phyloP scores from a whole-genome alignment of 2,329 filamentous ascomycete genomes.

The Sordariomycetes sp. region DNA sequence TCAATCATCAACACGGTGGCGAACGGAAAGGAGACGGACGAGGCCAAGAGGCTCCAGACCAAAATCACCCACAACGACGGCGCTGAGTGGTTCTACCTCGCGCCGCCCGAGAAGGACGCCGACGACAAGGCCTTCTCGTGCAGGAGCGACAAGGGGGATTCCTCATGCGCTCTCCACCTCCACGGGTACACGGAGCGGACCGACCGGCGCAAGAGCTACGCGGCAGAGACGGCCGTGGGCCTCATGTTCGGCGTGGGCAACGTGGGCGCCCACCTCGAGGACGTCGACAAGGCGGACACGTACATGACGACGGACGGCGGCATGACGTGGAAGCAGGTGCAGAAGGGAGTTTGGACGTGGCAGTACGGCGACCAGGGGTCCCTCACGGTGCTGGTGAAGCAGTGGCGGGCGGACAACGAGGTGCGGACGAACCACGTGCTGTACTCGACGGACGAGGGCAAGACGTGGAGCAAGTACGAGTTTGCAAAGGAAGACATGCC shows the following conservation, averaged over 20 bases:
- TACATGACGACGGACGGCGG: constrained; percentile 91
- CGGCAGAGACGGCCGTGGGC: constrained; percentile 76
- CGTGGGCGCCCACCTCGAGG: constrained; percentile 58
- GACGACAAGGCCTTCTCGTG: constrained; percentile 64
- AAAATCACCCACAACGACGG: constrained; percentile 96
- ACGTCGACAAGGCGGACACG: constrained; percentile 64
- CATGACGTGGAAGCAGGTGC: constrained; percentile 71
- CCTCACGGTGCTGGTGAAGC: constrained; percentile 75
- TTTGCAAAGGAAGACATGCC: constrained; percentile 62
- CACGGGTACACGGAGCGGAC: constrained; percentile 89
- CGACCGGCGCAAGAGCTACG: constrained; percentile 75
- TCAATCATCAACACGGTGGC: constrained; percentile 73
- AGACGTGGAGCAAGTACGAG: constrained; percentile 61
- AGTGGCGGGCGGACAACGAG: constrained; percentile 51
- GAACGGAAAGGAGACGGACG: constrained; percentile 63
- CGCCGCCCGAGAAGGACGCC: constrained; percentile 56
- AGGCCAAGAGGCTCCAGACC: constrained; percentile 72
- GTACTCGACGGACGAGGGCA: constrained; percentile 73
- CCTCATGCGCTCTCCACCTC: constrained; percentile 75
- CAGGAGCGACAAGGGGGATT: constrained; percentile 35
- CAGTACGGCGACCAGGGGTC: constrained; percentile 93
- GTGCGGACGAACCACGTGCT: constrained; percentile 56
- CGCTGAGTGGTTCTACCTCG: constrained; percentile 67
- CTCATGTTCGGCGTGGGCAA: constrained; percentile 88
- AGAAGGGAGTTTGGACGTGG: constrained; percentile 84